Evolutionary conservation across 1,139 yeast genomes (phyloP).

Genomic region (Suhomyces atakaporum): DNA sequence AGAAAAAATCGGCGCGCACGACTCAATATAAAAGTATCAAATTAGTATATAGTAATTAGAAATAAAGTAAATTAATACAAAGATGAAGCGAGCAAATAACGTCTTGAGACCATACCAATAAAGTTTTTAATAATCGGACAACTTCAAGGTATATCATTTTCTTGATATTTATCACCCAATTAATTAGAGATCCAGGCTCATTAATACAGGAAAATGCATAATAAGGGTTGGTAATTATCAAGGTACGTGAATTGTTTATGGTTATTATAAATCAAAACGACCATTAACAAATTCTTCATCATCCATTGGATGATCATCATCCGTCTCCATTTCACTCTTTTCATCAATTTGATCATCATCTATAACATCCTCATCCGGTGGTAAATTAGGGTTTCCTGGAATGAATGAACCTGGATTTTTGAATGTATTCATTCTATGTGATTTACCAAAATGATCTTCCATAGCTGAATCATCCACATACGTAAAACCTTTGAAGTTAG

Average conservation of each 20-base stretch:
- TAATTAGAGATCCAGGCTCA: too few species aligned
- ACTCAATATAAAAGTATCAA: background rate
- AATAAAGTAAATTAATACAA: conserved; percentile 8
- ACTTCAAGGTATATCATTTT: too few species aligned
- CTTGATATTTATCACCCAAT: too few species aligned
- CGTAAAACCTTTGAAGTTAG: conserved; percentile 93
- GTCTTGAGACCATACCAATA: too few species aligned
- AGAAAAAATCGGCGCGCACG: conserved; percentile 1
- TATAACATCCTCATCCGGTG: conserved; percentile 81
- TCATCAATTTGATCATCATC: conserved; percentile 73
- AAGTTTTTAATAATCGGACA: too few species aligned
- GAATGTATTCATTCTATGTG: conserved; percentile 48
- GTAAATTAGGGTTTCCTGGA: conserved; percentile 75
- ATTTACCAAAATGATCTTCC: conserved; percentile 73
- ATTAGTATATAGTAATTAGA: conserved; percentile 1
- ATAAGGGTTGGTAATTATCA: too few species aligned
- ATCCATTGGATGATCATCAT: conserved; percentile 47
- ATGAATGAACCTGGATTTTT: conserved; percentile 71
- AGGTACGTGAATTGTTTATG: too few species aligned
- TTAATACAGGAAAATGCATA: background rate
- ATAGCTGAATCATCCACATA: conserved; percentile 93
- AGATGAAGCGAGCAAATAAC: conserved; percentile 1
- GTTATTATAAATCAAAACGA: conserved; percentile 68
- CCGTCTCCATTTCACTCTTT: conserved; percentile 53
- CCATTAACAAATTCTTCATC: conserved; percentile 87